phyloP scores from a whole-genome alignment of 73 alveolate species.

The Breviolum minutum region DNA sequence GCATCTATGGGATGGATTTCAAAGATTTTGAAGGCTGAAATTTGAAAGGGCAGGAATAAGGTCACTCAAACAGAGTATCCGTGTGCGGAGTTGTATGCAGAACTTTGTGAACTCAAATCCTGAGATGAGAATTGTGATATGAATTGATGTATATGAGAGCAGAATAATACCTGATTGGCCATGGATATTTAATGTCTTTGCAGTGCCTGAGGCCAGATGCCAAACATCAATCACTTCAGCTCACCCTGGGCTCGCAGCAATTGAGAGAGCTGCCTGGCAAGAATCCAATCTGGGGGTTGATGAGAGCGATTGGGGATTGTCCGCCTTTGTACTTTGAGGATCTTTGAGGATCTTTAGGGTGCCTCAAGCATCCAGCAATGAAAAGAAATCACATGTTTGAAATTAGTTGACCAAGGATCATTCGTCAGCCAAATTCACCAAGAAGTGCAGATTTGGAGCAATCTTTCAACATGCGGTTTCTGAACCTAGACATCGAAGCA shows the following conservation, averaged over 20 bases:
- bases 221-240: neutral
- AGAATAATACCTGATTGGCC: no score
- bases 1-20: no score
- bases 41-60: no score
- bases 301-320: no score
- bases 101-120: neutral
- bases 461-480: constrained; percentile 52
- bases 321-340: no score
- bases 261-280: constrained; percentile 33
- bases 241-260: constrained; percentile 56
- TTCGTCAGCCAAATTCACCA: constrained; percentile 15
- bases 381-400: neutral
- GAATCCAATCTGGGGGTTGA: no score
- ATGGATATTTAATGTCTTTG: neutral
- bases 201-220: constrained; percentile 32
- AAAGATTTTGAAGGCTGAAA: no score
- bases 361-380: neutral
- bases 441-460: constrained; percentile 54
- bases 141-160: no score
- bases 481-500: constrained; percentile 73
- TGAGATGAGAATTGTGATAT: no score
- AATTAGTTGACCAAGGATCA: neutral
- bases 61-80: no score
- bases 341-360: no score
- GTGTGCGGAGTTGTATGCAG: neutral